Conservation (phyloP, 2,329 filamentous ascomycete genomes). For the Aciculosporium take region DNA sequence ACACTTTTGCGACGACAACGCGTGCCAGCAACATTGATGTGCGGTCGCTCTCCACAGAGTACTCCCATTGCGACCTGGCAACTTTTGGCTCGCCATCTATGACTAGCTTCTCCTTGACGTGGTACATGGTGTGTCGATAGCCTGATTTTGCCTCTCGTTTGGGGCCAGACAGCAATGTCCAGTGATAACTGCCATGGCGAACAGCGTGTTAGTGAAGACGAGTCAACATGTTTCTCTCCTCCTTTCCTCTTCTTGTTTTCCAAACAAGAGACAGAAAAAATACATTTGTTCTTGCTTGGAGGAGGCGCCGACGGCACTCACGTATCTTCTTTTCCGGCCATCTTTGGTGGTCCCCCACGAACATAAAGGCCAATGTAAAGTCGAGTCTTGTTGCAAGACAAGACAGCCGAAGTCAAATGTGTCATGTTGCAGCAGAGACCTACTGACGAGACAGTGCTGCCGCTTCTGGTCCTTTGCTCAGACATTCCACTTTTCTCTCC, state of each 20-base stretch:
- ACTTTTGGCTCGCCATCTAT: conserved; percentile 2
- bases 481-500: not conserved
- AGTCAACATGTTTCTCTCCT: too few relatives aligned
- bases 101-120: conserved; percentile 4
- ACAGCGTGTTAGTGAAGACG: not conserved
- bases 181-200: conserved; percentile 4
- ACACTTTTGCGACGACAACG: conserved; percentile 4
- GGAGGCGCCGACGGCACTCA: not conserved
- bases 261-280: not conserved
- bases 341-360: conserved; percentile 4
- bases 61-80: conserved; percentile 5
- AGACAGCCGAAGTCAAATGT: not conserved
- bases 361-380: conserved; percentile 7
- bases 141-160: conserved; percentile 2
- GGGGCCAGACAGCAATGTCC: conserved; percentile 5
- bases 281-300: not conserved
- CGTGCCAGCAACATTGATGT: conserved; percentile 4
- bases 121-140: conserved; percentile 5
- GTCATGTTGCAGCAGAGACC: not conserved
- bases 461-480: not conserved
- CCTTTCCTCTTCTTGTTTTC: not conserved
- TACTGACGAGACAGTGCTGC: not conserved
- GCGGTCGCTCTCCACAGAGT: conserved; percentile 4
- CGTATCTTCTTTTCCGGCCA: conserved; percentile 6
- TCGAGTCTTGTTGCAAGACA: conserved; percentile 4